These are phyloP conservation scores for Cryptosporidium ryanae DNA, from an alignment of 169 alveolate genomes.

Conservation along the genomic window DNA sequence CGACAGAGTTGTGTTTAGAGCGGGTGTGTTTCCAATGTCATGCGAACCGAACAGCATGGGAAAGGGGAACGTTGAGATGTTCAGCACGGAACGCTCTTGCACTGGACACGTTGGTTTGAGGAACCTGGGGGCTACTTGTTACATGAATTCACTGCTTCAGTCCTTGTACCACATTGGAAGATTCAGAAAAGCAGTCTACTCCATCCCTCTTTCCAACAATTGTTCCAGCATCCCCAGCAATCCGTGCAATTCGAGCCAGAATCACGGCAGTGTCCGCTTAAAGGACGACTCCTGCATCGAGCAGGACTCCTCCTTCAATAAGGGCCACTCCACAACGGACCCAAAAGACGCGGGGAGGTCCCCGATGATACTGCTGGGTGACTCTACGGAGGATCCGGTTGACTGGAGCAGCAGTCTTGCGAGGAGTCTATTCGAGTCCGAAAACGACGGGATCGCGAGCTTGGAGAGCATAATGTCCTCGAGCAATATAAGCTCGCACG, in stretches of 20 bases:
- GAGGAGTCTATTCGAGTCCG: slow-evolving; percentile 34
- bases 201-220: slow-evolving; percentile 69
- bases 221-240: background rate
- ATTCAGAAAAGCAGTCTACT: slow-evolving; percentile 93
- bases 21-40: slow-evolving; percentile 56
- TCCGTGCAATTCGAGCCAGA: background rate
- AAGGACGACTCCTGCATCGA: background rate
- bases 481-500: slow-evolving; percentile 8
- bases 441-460: slow-evolving; percentile 51
- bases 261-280: background rate
- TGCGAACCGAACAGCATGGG: slow-evolving; percentile 55
- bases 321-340: slow-evolving; percentile 8
- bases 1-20: slow-evolving; percentile 61
- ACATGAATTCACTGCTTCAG: slow-evolving; percentile 98
- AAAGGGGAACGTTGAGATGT: slow-evolving; percentile 7
- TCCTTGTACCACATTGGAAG: slow-evolving; percentile 95
- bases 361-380: slow-evolving; percentile 24
- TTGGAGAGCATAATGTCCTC: slow-evolving; percentile 55
- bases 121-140: slow-evolving; percentile 98
- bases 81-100: slow-evolving; percentile 56
- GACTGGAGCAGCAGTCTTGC: slow-evolving; percentile 69
- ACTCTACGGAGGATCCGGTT: slow-evolving; percentile 32
- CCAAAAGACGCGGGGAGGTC: slow-evolving; percentile 3
- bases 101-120: slow-evolving; percentile 95
- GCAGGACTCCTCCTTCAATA: background rate